phyloP scores from a whole-genome alignment of 306 rosid genomes.

The Vicia villosa region DNA sequence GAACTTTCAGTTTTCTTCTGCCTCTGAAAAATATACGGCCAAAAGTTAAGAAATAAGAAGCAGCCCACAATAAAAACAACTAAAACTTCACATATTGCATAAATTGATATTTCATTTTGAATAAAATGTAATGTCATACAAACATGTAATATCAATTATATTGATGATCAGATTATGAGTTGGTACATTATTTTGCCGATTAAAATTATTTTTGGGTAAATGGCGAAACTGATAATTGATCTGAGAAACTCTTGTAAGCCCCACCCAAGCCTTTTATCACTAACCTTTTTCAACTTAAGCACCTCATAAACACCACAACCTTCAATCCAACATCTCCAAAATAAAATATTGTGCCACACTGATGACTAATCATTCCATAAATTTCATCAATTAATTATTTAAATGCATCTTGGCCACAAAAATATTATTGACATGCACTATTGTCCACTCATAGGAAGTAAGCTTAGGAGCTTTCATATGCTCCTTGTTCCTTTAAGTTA shows the following conservation, averaged over 20 bases:
- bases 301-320: not conserved
- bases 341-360: not conserved
- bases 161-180: not conserved
- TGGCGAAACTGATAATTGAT: not conserved
- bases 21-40: slow-evolving; percentile 46
- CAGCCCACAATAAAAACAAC: not conserved
- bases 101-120: not conserved
- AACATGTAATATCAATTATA: slow-evolving; percentile 6
- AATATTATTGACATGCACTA: not conserved
- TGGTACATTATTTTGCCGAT: not conserved
- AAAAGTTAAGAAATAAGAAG: not conserved
- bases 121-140: slow-evolving; percentile 14
- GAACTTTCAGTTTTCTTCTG: slow-evolving; percentile 59
- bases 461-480: not conserved
- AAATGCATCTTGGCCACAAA: not conserved
- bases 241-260: not conserved
- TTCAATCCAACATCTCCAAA: not conserved
- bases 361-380: not conserved
- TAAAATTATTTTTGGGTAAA: not conserved
- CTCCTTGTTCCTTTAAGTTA: not conserved
- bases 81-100: not conserved
- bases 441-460: not conserved
- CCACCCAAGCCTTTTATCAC: not conserved
- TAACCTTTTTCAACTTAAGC: not conserved
- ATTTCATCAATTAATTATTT: not conserved